Conservation (phyloP, 257 asterid genomes). For the Verbena officinalis region DNA sequence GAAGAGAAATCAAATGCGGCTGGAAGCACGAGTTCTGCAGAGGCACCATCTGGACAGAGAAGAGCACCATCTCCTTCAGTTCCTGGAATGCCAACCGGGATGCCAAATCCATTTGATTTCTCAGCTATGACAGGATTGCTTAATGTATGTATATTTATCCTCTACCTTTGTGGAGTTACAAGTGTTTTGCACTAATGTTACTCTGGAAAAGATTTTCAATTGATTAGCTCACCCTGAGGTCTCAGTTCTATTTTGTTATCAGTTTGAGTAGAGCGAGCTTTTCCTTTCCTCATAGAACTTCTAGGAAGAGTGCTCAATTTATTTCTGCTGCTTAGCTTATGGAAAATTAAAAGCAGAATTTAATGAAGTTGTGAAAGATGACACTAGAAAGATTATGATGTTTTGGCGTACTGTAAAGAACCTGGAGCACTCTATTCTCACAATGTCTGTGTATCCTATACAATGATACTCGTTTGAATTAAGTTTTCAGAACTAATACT, state of each 20-base stretch:
- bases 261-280: background rate
- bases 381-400: background rate
- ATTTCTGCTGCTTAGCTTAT: background rate
- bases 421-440: constrained; percentile 13
- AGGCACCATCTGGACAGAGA: constrained; percentile 54
- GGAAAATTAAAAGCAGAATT: background rate
- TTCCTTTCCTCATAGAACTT: background rate
- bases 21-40: constrained; percentile 45
- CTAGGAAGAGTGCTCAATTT: background rate
- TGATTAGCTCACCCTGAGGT: background rate
- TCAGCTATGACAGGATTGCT: constrained; percentile 89
- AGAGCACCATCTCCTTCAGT: constrained; percentile 48
- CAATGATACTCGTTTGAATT: background rate
- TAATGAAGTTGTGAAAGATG: background rate
- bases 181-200: background rate
- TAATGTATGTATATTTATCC: constrained; percentile 50
- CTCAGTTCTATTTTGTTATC: constrained; percentile 5
- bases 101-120: constrained; percentile 85
- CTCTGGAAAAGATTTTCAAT: background rate
- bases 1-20: constrained; percentile 59
- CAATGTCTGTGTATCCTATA: constrained; percentile 42
- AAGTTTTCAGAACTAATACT: background rate
- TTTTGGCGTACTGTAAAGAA: background rate
- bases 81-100: constrained; percentile 54
- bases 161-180: constrained; percentile 3